These are phyloP conservation scores for Mycena rosella DNA, from an alignment of 768 basidiomycete genomes.

Conservation along the genomic window DNA sequence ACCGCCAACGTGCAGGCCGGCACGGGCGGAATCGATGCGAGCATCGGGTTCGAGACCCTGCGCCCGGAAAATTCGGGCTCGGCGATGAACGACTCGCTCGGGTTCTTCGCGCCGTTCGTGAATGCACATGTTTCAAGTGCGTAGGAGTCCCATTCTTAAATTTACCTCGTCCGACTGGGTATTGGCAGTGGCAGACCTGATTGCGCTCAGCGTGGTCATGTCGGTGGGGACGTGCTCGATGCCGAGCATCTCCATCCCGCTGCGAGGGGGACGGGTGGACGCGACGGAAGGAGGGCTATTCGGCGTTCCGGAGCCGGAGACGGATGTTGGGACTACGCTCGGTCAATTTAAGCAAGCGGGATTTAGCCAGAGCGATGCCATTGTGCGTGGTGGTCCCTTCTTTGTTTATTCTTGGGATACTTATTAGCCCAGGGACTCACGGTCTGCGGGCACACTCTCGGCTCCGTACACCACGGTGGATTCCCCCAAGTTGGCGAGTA, in stretches of 20 bases:
- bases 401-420: not conserved
- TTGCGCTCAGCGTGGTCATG: conserved; percentile 37
- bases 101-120: conserved; percentile 31
- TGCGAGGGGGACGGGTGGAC: conserved; percentile 40
- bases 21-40: conserved; percentile 42
- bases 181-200: conserved; percentile 38
- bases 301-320: conserved; percentile 43
- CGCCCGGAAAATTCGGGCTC: conserved; percentile 35
- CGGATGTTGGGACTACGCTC: conserved; percentile 31
- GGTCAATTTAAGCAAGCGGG: conserved; percentile 32
- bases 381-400: conserved; percentile 38
- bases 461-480: conserved; percentile 34
- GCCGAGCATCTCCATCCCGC: conserved; percentile 32
- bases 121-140: conserved; percentile 27
- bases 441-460: conserved; percentile 34
- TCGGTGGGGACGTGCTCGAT: conserved; percentile 34
- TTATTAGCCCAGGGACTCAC: conserved; percentile 30
- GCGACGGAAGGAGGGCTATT: conserved; percentile 36
- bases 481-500: conserved; percentile 36
- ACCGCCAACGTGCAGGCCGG: conserved; percentile 38
- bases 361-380: conserved; percentile 28
- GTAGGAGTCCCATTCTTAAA: not conserved
- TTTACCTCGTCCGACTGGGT: not conserved
- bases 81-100: conserved; percentile 35
- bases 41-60: conserved; percentile 40